A percentile compares a stretch with the other conserved stretches of the same genome.
Conservation (phyloP, 83 land plant genomes). For the Picea mariana region DNA sequence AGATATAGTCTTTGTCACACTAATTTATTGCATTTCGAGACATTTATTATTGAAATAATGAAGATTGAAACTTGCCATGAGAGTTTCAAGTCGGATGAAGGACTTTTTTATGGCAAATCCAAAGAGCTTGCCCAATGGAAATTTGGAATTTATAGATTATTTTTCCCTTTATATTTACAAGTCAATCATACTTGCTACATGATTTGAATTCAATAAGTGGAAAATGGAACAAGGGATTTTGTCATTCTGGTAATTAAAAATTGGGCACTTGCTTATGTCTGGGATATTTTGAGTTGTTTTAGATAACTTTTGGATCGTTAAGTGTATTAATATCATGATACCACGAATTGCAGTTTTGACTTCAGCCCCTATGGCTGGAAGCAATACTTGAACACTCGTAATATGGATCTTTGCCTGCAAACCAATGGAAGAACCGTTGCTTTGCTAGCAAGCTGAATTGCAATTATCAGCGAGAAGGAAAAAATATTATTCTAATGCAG, state of each 20-base stretch:
- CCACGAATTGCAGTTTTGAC: not conserved
- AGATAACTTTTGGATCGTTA: not conserved
- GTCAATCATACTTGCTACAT: not conserved
- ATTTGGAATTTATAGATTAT: not conserved
- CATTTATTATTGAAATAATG: not conserved
- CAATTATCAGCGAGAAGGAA: too few species aligned
- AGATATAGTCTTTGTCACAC: not conserved
- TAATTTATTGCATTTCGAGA: not conserved
- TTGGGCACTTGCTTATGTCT: not conserved
- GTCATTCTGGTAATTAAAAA: not conserved
- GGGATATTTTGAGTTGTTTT: not conserved
- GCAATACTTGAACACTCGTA: not conserved
- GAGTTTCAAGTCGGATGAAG: slow-evolving; percentile 5
- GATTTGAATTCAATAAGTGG: not conserved
- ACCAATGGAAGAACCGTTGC: not conserved
- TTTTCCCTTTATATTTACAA: not conserved
- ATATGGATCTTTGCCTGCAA: not conserved
- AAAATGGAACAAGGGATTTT: not conserved
- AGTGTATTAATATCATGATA: slow-evolving; percentile 6
- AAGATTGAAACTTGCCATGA: not conserved
- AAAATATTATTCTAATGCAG: too few species aligned
- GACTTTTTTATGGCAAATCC: not conserved
- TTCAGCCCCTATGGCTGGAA: not conserved
- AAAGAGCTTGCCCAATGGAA: not conserved
- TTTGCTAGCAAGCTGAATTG: not conserved